Evolutionary conservation across 345 rosid species (phyloP).

Genomic region (Salix purpurea): DNA sequence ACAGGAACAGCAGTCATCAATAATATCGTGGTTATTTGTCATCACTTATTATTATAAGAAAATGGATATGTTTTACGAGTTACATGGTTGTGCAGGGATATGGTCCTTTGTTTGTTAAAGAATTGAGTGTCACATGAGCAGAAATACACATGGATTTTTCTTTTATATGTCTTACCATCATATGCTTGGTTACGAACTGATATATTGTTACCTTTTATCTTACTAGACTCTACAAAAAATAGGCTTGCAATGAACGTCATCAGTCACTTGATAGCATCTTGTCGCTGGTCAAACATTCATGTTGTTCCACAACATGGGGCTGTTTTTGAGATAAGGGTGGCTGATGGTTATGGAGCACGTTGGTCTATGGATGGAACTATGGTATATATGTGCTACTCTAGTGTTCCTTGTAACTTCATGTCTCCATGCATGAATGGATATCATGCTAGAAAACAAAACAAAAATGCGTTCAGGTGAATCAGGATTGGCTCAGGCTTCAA

Average conservation of each 20-base stretch:
- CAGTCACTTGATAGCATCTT: slow-evolving; percentile 33
- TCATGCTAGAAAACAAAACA: not conserved
- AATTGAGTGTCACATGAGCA: not conserved
- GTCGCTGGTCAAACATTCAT: slow-evolving; percentile 67
- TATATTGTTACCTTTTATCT: not conserved
- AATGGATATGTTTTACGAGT: not conserved
- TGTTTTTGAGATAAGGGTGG: slow-evolving; percentile 64
- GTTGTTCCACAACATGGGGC: slow-evolving; percentile 58
- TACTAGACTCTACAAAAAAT: slow-evolving; percentile 50
- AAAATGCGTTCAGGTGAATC: not conserved
- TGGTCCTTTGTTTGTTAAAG: not conserved
- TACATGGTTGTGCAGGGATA: not conserved
- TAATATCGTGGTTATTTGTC: not conserved
- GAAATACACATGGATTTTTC: too few species aligned
- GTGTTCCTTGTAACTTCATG: not conserved
- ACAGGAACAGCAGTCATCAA: not conserved
- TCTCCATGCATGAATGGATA: not conserved
- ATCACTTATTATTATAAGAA: not conserved
- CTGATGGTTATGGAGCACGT: slow-evolving; percentile 65
- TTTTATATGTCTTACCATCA: not conserved
- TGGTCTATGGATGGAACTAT: slow-evolving; percentile 71
- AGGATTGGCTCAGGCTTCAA: not conserved
- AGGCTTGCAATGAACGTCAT: slow-evolving; percentile 48
- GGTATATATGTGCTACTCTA: slow-evolving; percentile 32
- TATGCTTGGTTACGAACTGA: not conserved